These are phyloP conservation scores for Albizia julibrissin DNA, from an alignment of 306 rosid species.

Conservation along the genomic window DNA sequence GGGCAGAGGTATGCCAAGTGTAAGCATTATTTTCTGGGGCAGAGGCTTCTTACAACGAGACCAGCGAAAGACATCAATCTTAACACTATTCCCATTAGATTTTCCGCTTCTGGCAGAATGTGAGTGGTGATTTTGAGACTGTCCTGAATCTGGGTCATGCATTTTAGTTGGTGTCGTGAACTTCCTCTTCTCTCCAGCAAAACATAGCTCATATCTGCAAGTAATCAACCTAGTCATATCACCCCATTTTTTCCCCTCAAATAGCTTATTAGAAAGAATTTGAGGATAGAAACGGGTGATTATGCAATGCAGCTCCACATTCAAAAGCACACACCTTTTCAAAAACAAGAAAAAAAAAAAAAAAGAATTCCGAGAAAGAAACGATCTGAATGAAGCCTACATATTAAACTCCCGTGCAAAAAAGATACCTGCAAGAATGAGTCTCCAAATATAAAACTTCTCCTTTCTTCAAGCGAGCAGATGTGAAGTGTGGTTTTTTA, in stretches of 20 bases:
- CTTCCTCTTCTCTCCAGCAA: slow-evolving; percentile 80
- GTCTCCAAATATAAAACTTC: slow-evolving; percentile 95
- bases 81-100: slow-evolving; percentile 53
- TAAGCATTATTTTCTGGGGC: slow-evolving; percentile 85
- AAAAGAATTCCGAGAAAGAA: not conserved
- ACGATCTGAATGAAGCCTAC: not conserved
- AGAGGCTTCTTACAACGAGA: slow-evolving; percentile 89
- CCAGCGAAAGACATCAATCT: slow-evolving; percentile 81
- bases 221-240: not conserved
- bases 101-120: slow-evolving; percentile 73
- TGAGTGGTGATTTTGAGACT: slow-evolving; percentile 63
- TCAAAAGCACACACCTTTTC: no score
- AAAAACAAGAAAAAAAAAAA: no score
- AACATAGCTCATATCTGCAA: slow-evolving; percentile 89
- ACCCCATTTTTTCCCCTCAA: no score
- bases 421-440: slow-evolving; percentile 67
- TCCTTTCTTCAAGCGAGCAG: slow-evolving; percentile 94
- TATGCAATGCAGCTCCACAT: not conserved
- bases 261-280: no score
- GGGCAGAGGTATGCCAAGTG: slow-evolving; percentile 86
- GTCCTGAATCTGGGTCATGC: slow-evolving; percentile 60
- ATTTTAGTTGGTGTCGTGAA: slow-evolving; percentile 51
- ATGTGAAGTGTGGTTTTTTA: slow-evolving; percentile 80
- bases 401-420: slow-evolving; percentile 3
- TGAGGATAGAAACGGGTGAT: no score